Percentiles rank a stretch among this genome's conserved stretches.
Evolutionary conservation across 768 basidiomycete genomes (phyloP).

Genomic region (Termitomyces heimii): DNA sequence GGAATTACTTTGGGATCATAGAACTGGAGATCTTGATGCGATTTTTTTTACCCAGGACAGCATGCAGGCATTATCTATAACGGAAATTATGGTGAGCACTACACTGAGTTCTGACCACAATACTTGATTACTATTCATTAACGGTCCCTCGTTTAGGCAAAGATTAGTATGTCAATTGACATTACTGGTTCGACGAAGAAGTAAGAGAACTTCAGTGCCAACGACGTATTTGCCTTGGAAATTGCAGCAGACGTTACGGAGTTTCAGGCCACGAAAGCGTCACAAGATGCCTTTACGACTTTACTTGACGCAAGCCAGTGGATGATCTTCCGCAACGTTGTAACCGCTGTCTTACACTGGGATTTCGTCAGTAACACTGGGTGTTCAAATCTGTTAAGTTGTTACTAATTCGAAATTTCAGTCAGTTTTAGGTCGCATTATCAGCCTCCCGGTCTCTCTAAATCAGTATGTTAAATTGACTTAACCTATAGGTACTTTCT

Average conservation of each 20-base stretch:
- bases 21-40: not conserved
- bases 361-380: constrained; percentile 49
- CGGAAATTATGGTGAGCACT: constrained; percentile 55
- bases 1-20: not conserved
- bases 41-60: constrained; percentile 29
- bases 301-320: constrained; percentile 56
- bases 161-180: constrained; percentile 29
- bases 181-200: not conserved
- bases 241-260: constrained; percentile 52
- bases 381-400: constrained; percentile 1
- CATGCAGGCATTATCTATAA: constrained; percentile 65
- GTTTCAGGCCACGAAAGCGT: constrained; percentile 39
- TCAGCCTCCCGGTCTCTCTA: constrained; percentile 50
- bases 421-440: constrained; percentile 62
- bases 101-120: not conserved
- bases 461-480: constrained; percentile 21
- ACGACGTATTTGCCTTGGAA: constrained; percentile 61
- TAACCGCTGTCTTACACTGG: constrained; percentile 59
- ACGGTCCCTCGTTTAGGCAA: constrained; percentile 24
- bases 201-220: constrained; percentile 31
- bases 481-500: not conserved
- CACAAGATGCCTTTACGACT: constrained; percentile 44
- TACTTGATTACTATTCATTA: not conserved
- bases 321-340: constrained; percentile 62
- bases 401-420: constrained; percentile 15